phyloP scores from a whole-genome alignment of 495 filamentous ascomycete species.

The Penicillium simplicissimum region DNA sequence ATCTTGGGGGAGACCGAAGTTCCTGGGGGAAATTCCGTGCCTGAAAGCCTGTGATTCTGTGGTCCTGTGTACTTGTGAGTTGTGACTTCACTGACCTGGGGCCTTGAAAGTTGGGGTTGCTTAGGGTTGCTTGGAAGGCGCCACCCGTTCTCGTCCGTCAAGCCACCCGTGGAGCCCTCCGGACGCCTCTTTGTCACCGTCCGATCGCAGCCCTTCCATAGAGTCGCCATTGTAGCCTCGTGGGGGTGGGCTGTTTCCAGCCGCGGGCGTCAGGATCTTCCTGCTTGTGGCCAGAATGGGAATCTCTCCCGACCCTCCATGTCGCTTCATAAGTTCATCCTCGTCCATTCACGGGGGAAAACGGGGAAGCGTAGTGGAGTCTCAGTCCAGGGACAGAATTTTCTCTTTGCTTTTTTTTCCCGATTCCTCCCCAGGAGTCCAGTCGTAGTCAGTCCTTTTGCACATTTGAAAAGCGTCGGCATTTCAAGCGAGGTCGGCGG shows the following conservation, averaged over 20 bases:
- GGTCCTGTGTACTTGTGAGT: not conserved
- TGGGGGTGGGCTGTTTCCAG: slow-evolving; percentile 13
- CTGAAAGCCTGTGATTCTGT: not conserved
- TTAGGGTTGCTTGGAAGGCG: slow-evolving; percentile 4
- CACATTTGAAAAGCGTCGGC: slow-evolving; percentile 1
- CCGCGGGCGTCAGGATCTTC: slow-evolving; percentile 15
- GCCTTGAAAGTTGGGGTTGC: not conserved
- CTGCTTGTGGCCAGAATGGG: slow-evolving; percentile 11
- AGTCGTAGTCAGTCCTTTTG: slow-evolving; percentile 5
- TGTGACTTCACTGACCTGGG: not conserved
- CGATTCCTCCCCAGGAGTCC: too few relatives aligned
- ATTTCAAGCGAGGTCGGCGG: not conserved
- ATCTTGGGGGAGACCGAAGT: not conserved
- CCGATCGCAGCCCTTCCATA: not conserved
- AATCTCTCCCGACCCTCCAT: slow-evolving; percentile 7
- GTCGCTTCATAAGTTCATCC: not conserved
- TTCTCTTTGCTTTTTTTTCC: slow-evolving; percentile 4
- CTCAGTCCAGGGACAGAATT: slow-evolving; percentile 12
- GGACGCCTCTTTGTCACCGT: not conserved
- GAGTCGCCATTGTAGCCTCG: slow-evolving; percentile 4
- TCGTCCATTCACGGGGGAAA: slow-evolving; percentile 23
- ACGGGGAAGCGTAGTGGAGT: slow-evolving; percentile 19
- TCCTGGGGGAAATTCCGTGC: not conserved
- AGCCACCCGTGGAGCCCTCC: slow-evolving; percentile 11
- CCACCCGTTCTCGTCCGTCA: slow-evolving; percentile 11